Evolutionary conservation across 495 filamentous ascomycete genomes (phyloP).

Genomic region (Xanthoparmelia taractica): DNA sequence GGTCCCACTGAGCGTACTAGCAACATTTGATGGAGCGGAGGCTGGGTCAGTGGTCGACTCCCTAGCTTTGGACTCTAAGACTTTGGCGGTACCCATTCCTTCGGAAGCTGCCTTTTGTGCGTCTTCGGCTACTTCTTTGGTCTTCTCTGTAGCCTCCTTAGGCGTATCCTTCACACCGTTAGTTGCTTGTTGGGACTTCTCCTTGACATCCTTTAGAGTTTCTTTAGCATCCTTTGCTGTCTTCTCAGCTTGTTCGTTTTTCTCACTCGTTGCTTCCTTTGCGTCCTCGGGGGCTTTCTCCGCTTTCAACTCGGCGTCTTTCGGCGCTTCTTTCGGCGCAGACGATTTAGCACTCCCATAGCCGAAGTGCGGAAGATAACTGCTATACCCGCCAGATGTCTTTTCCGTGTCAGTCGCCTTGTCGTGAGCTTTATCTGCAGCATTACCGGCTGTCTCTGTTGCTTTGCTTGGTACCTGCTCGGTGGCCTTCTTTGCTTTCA

Average conservation of each 20-base stretch:
- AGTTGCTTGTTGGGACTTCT: not conserved
- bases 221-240: not conserved
- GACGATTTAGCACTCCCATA: not conserved
- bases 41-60: constrained; percentile 4
- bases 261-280: not conserved
- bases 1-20: not conserved
- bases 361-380: not conserved
- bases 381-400: not conserved
- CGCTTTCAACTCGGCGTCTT: not conserved
- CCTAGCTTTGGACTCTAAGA: constrained; percentile 9
- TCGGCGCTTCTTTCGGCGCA: not conserved
- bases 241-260: not conserved
- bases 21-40: not conserved
- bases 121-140: constrained; percentile 6
- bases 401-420: not conserved
- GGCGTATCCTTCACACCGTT: not conserved
- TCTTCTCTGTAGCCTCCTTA: constrained; percentile 9
- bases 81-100: constrained; percentile 1
- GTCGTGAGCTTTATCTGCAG: not conserved
- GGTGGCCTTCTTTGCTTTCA: not conserved
- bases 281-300: not conserved
- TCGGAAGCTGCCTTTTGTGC: constrained; percentile 10
- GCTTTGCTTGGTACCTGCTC: not conserved
- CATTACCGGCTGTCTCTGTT: not conserved
- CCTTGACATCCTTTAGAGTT: not conserved